phyloP scores from a whole-genome alignment of 2,329 filamentous ascomycete genomes.

The Nemania bipapillata region DNA sequence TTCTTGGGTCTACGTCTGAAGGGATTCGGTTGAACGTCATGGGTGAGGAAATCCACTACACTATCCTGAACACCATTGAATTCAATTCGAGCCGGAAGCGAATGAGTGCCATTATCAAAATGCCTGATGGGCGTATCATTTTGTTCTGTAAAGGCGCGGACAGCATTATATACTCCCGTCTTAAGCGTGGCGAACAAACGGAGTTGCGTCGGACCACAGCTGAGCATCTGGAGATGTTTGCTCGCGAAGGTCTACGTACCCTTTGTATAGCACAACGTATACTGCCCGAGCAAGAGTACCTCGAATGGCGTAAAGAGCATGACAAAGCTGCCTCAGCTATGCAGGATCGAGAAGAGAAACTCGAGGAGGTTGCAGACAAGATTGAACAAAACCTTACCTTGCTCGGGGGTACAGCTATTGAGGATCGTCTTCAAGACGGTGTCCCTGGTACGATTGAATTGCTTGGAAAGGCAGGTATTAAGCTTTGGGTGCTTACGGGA shows the following conservation, averaged over 20 bases:
- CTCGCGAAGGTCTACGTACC: slow-evolving; percentile 91
- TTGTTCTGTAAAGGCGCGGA: slow-evolving; percentile 98
- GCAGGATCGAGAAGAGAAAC: slow-evolving; percentile 87
- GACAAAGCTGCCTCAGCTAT: slow-evolving; percentile 87
- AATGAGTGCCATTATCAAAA: slow-evolving; percentile 96
- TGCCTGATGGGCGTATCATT: slow-evolving; percentile 89
- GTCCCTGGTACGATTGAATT: slow-evolving; percentile 95
- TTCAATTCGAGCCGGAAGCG: slow-evolving; percentile 97
- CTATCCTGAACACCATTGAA: slow-evolving; percentile 91
- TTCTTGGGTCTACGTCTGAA: slow-evolving; percentile 81
- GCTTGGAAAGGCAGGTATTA: slow-evolving; percentile 92
- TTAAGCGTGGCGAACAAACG: slow-evolving; percentile 84
- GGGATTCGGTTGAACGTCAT: slow-evolving; percentile 87
- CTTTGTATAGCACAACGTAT: slow-evolving; percentile 90
- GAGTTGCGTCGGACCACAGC: slow-evolving; percentile 86
- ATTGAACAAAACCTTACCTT: slow-evolving; percentile 92
- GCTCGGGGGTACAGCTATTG: slow-evolving; percentile 93
- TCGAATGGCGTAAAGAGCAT: slow-evolving; percentile 84
- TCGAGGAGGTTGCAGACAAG: slow-evolving; percentile 86
- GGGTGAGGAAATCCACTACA: slow-evolving; percentile 85
- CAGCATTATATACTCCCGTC: slow-evolving; percentile 92
- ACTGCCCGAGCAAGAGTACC: slow-evolving; percentile 83
- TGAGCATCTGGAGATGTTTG: slow-evolving; percentile 96
- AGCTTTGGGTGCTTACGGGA: slow-evolving; percentile 96
- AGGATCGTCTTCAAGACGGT: slow-evolving; percentile 95